A percentile compares a stretch with the other conserved stretches of the same genome.
Evolutionary conservation across 257 asterid species (phyloP).

Genomic region (Solanum gracilifrons): DNA sequence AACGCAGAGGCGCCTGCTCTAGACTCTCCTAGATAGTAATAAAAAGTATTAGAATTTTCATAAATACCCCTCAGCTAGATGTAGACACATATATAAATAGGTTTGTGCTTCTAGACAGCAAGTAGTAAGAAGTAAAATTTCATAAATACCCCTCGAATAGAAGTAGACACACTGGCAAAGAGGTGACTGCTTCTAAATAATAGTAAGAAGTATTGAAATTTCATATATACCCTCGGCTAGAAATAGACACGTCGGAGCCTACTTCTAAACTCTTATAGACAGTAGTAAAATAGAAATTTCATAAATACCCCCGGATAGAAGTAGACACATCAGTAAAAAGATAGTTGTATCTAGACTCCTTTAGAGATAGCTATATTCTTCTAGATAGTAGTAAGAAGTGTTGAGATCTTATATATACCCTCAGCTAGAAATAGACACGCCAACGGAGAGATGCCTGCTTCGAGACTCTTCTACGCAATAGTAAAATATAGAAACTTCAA

Average conservation of each 20-base stretch:
- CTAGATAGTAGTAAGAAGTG: neutral
- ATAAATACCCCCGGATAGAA: neutral
- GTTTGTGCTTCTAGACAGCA: no score
- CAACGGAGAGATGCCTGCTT: rapidly evolving
- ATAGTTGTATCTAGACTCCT: neutral
- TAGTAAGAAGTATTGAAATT: neutral
- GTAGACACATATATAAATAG: no score
- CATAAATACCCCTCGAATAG: neutral
- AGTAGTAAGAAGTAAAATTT: neutral
- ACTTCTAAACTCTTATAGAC: neutral
- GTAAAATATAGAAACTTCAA: neutral
- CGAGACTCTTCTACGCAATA: neutral
- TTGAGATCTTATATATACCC: neutral
- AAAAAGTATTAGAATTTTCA: neutral
- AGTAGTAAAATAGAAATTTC: neutral
- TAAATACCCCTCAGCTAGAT: neutral
- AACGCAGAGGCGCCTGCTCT: neutral
- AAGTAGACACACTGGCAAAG: neutral
- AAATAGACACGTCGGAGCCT: neutral
- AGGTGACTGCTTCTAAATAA: neutral
- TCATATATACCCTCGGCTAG: neutral
- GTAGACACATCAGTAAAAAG: neutral
- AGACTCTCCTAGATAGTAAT: neutral
- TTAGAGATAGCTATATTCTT: neutral
- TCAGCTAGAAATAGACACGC: neutral